phyloP scores from a whole-genome alignment of 139 green algal species.

The Chlorokybus atmophyticus region DNA sequence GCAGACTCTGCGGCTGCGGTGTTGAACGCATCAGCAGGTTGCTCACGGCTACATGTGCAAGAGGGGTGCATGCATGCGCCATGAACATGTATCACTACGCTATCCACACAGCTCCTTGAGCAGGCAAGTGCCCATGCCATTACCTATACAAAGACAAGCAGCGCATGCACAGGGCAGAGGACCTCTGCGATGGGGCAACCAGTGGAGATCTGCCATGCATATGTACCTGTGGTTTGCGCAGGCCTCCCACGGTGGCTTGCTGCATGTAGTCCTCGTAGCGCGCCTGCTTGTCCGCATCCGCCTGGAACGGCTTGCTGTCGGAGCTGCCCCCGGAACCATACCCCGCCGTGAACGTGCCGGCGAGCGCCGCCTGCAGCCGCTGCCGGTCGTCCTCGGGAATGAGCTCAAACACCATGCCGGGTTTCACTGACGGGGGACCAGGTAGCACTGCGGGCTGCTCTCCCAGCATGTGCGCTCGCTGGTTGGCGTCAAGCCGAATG shows the following conservation, averaged over 20 bases:
- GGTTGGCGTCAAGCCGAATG: constrained; percentile 9
- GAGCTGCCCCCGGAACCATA: neutral
- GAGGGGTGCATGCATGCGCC: no score
- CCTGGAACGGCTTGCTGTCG: constrained; percentile 4
- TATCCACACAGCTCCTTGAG: no score
- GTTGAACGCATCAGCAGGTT: no score
- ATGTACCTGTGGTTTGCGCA: constrained; percentile 16
- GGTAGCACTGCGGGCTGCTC: constrained; percentile 3
- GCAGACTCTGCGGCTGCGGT: no score
- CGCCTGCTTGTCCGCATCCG: constrained; percentile 12
- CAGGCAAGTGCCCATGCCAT: no score
- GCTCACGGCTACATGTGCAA: no score
- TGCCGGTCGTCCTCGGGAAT: constrained; percentile 4
- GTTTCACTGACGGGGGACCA: neutral
- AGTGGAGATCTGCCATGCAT: no score
- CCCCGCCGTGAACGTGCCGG: constrained; percentile 4
- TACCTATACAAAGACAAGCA: no score
- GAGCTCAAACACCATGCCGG: neutral
- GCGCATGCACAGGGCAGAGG: no score
- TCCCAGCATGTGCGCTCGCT: constrained; percentile 6
- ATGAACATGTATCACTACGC: no score
- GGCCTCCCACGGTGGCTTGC: constrained; percentile 13
- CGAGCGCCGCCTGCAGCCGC: constrained; percentile 5
- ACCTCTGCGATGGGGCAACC: no score
- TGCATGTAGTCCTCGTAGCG: constrained; percentile 11